Conservation (phyloP, 495 filamentous ascomycete genomes). For the Trichoderma virens region DNA sequence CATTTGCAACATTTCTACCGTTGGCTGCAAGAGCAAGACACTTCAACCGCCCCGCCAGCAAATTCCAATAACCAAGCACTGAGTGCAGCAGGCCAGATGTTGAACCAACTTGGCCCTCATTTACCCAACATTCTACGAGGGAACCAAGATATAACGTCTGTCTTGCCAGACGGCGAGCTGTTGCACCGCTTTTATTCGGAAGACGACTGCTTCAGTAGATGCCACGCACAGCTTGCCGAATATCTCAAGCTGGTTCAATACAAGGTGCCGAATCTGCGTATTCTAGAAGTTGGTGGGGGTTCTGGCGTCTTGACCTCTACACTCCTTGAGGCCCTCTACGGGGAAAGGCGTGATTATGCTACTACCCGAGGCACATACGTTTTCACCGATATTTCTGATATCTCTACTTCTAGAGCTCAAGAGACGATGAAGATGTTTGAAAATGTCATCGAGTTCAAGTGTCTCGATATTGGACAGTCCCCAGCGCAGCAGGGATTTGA, state of each 20-base stretch:
- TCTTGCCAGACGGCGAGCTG: conserved; percentile 23
- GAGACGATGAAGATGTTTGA: neutral
- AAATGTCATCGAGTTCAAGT: conserved; percentile 21
- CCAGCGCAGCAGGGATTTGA: conserved; percentile 26
- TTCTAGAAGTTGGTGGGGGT: conserved; percentile 18
- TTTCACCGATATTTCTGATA: conserved; percentile 4
- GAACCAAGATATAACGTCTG: conserved; percentile 11
- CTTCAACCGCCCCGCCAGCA: neutral
- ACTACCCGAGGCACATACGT: neutral
- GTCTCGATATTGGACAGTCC: conserved; percentile 24
- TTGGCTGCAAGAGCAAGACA: neutral
- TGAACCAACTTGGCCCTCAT: neutral
- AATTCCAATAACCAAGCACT: neutral
- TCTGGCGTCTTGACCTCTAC: conserved; percentile 1
- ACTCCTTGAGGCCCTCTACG: conserved; percentile 22
- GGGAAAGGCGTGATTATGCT: neutral
- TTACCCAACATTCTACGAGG: conserved; percentile 6
- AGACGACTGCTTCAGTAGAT: neutral
- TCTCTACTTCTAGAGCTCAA: neutral
- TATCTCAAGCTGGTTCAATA: conserved; percentile 17
- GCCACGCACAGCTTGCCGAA: neutral
- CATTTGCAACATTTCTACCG: neutral
- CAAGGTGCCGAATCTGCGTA: conserved; percentile 20
- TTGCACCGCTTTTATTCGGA: neutral
- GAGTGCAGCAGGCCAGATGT: neutral